Conservation (phyloP, 2,329 filamentous ascomycete genomes). For the Fusarium subglutinans region DNA sequence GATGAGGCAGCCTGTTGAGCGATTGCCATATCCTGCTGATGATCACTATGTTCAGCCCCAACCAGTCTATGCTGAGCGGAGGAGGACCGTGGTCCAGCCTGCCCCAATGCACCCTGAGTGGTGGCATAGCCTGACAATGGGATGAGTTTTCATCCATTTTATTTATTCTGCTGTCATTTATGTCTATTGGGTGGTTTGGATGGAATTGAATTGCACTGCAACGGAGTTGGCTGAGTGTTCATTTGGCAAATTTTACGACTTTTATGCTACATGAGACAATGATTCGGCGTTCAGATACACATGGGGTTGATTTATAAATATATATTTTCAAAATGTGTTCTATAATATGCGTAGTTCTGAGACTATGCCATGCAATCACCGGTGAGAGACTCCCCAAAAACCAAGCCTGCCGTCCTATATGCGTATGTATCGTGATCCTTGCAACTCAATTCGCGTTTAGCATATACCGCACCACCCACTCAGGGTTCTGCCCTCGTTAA, state of each 20-base stretch:
- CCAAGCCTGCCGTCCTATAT: constrained; percentile 2
- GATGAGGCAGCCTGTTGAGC: constrained; percentile 7
- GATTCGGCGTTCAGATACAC: neutral
- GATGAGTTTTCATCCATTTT: neutral
- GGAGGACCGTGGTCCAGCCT: constrained; percentile 23
- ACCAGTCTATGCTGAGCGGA: constrained; percentile 31
- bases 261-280: constrained; percentile 5
- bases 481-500: neutral
- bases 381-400: constrained; percentile 16
- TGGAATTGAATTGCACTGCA: neutral
- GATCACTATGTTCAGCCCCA: constrained; percentile 27
- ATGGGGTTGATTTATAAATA: neutral
- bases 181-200: neutral
- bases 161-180: neutral
- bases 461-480: constrained; percentile 13
- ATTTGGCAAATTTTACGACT: neutral
- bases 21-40: constrained; percentile 31
- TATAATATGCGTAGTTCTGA: neutral
- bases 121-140: neutral
- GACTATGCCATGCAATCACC: constrained; percentile 9
- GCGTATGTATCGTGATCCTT: neutral
- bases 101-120: constrained; percentile 20
- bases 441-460: neutral
- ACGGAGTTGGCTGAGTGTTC: neutral
- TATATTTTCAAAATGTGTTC: constrained; percentile 5